phyloP scores from a whole-genome alignment of 2,329 filamentous ascomycete genomes.

The Hypoxylon sp. region DNA sequence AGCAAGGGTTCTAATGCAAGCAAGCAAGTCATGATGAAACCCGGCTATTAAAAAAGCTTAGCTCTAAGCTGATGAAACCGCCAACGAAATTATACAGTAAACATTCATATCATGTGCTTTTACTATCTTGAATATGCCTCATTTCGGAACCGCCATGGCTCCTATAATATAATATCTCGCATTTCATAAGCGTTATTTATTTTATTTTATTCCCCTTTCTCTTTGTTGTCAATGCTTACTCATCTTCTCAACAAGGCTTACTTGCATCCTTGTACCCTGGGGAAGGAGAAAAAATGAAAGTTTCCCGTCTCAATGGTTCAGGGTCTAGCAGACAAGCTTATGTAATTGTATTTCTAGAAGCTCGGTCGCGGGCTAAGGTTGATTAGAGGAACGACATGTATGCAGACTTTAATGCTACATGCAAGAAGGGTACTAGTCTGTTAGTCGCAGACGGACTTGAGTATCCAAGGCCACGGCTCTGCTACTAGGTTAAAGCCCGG shows the following conservation, averaged over 20 bases:
- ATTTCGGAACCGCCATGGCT: conserved; percentile 15
- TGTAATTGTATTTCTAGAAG: conserved; percentile 22
- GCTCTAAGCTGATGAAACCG: conserved; percentile 39
- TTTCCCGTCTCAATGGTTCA: conserved; percentile 30
- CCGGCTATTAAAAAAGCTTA: conserved; percentile 39
- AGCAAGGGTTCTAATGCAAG: conserved; percentile 43
- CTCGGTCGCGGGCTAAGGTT: conserved; percentile 23
- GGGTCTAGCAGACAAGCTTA: conserved; percentile 13
- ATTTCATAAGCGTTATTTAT: conserved; percentile 26
- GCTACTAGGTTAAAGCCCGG: conserved; percentile 11
- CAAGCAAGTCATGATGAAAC: conserved; percentile 44
- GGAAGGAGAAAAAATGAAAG: conserved; percentile 1
- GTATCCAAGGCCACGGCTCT: conserved; percentile 5
- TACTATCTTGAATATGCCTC: conserved; percentile 23
- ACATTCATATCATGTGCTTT: conserved; percentile 24
- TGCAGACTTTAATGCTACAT: conserved; percentile 17
- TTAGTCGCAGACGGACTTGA: conserved; percentile 11
- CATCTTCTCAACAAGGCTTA: conserved; percentile 1
- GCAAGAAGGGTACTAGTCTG: conserved; percentile 24
- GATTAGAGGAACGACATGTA: conserved; percentile 14
- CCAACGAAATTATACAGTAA: conserved; percentile 27
- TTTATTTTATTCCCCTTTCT: neutral
- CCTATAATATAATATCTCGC: neutral
- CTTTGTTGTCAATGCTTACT: conserved; percentile 21
- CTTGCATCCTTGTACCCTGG: conserved; percentile 10